Evolutionary conservation across 2,329 filamentous ascomycete species (phyloP), one percentile per base, ranked within the genome.

Genomic region (Chaetomiaceae sp.): DNA sequence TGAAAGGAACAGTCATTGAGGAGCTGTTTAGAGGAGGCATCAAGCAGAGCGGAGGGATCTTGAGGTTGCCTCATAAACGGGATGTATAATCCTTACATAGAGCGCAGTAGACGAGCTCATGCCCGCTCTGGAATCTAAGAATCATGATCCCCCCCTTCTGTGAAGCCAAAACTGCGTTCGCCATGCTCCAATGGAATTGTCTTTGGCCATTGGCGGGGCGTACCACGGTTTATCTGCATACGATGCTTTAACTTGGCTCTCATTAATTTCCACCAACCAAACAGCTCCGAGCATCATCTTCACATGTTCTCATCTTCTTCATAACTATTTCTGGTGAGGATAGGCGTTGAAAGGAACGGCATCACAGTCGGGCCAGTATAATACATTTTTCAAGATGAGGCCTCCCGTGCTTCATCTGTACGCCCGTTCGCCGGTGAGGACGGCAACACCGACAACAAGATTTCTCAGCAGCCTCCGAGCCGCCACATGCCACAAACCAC

Each of bases 11-110:
- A 27, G 78, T 94, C 0, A 81, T 94, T 27, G 74, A 73, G 25
- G 85, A 90, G 56, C 71, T 89, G 65, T 89, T 90, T 58, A 73
- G 89, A 56, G 89, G 89, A 0, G 87, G 83, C 0, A 82, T 90
- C 32, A 76, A 74, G 53, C 68, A 73, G 37, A 65, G 78, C 38
- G 73, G 81, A 10, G 72, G 78, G 61, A 80, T 84, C 34, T 34
- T 82, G 51, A 70, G 76, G 56, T 57, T 80, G n/a, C n/a, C n/a
- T n/a, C n/a, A 60, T 74, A 72, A 61, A 61, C 5, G 18, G 37
- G n/a, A n/a, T n/a, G n/a, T n/a, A n/a, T n/a, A n/a, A n/a, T n/a
- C n/a, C n/a, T n/a, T n/a, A n/a, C n/a, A n/a, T n/a, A n/a, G n/a
- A n/a, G n/a, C n/a, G n/a, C n/a, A n/a, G n/a, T n/a, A n/a, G n/a